phyloP scores from a whole-genome alignment of 345 rosid species.

The Cardamine chenopodiifolia region DNA sequence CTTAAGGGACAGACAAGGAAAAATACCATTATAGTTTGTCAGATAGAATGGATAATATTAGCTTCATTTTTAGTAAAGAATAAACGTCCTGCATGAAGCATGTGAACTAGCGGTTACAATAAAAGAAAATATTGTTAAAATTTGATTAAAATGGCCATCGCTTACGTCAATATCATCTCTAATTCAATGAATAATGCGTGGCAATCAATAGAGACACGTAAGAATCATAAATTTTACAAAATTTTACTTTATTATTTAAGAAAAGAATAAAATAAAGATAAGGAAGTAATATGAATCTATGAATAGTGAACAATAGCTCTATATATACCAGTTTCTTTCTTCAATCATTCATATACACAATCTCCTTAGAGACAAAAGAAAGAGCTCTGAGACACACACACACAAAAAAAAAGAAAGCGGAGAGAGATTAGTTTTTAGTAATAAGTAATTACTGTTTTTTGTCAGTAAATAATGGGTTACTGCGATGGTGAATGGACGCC shows the following conservation, averaged over 20 bases:
- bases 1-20: not conserved
- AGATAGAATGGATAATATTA: not conserved
- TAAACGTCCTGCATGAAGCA: not conserved
- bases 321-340: conserved; percentile 26
- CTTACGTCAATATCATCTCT: conserved; percentile 23
- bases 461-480: conserved; percentile 27
- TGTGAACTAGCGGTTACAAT: not conserved
- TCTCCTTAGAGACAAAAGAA: not conserved
- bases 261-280: not conserved
- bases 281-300: not conserved
- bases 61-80: not conserved
- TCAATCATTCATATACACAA: conserved; percentile 19
- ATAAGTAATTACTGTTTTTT: not conserved
- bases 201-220: conserved; percentile 7
- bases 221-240: not conserved
- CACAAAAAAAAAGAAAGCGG: not conserved
- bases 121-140: not conserved
- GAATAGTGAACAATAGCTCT: not conserved
- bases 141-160: not conserved
- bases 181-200: not conserved
- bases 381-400: too few species aligned
- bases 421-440: conserved; percentile 9
- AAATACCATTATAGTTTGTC: not conserved
- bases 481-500: conserved; percentile 58
- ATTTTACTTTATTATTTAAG: conserved; percentile 2